phyloP scores from a whole-genome alignment of 169 alveolate genomes.

The Plasmodium relictum region DNA sequence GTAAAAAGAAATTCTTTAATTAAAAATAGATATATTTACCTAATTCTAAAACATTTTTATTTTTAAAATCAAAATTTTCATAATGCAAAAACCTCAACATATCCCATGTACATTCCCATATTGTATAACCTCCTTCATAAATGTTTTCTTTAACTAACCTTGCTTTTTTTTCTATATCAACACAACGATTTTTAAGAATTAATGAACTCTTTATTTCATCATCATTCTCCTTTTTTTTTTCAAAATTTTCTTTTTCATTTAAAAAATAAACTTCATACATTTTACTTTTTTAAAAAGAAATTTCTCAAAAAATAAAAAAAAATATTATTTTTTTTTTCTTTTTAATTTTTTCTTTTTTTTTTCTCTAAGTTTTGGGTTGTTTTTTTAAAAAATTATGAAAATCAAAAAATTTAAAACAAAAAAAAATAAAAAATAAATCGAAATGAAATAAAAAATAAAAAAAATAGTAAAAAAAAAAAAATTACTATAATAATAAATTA shows the following conservation, averaged over 20 bases:
- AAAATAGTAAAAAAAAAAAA: background rate
- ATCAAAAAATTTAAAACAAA: conserved; percentile 32
- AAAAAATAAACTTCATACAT: conserved; percentile 71
- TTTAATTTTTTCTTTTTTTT: conserved; percentile 9
- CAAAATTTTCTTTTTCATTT: conserved; percentile 47
- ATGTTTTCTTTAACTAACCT: conserved; percentile 37
- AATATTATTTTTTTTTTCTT: background rate
- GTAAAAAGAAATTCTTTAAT: too few relatives aligned
- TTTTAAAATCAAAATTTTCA: conserved; percentile 38
- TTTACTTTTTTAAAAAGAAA: conserved; percentile 1
- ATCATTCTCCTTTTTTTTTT: conserved; percentile 43
- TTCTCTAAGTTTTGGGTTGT: background rate
- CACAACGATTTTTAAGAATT: conserved; percentile 39
- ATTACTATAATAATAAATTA: background rate
- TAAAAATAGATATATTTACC: conserved; percentile 15
- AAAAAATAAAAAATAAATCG: background rate
- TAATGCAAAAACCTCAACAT: conserved; percentile 54
- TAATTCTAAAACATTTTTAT: conserved; percentile 52
- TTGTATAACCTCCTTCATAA: conserved; percentile 76
- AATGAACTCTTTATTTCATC: conserved; percentile 41
- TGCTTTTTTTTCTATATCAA: conserved; percentile 31
- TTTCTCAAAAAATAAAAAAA: background rate
- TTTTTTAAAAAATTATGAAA: conserved; percentile 23
- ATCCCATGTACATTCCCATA: conserved; percentile 79
- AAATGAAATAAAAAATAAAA: background rate